These are phyloP conservation scores for Calonectria multiphialidica DNA, from an alignment of 2,329 filamentous ascomycete species.

Conservation along the genomic window DNA sequence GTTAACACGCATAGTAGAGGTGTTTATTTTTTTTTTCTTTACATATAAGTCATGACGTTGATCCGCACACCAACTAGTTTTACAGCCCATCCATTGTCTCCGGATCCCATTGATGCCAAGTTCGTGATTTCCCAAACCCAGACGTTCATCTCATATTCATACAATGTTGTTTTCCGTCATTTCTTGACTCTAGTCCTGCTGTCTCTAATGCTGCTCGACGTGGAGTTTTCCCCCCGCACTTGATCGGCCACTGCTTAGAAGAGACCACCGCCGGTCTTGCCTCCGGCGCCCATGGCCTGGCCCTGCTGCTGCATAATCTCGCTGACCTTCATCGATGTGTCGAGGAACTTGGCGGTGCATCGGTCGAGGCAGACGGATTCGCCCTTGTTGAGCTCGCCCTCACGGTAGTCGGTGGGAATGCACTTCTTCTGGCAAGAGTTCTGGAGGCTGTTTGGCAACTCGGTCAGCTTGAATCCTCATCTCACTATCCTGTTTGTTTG, in stretches of 20 bases:
- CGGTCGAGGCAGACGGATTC: constrained; percentile 98
- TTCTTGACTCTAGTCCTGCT: neutral
- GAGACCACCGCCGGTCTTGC: constrained; percentile 49
- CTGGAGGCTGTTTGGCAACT: constrained; percentile 72
- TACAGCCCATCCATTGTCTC: constrained; percentile 35
- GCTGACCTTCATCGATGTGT: constrained; percentile 97
- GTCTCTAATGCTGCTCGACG: neutral
- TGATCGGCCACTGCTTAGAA: constrained; percentile 38
- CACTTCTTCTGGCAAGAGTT: constrained; percentile 95
- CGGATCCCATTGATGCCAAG: constrained; percentile 32
- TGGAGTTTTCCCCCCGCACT: neutral
- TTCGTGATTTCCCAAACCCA: constrained; percentile 32
- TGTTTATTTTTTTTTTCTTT: constrained; percentile 18
- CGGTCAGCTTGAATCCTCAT: neutral
- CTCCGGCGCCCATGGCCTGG: constrained; percentile 68
- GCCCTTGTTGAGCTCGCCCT: constrained; percentile 98
- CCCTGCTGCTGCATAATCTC: constrained; percentile 96
- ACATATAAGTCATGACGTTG: constrained; percentile 31
- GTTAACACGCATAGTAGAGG: constrained; percentile 25
- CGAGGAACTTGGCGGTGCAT: constrained; percentile 98
- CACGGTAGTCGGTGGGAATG: constrained; percentile 91
- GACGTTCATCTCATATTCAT: constrained; percentile 37
- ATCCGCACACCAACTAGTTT: constrained; percentile 42
- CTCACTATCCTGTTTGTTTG: no score
- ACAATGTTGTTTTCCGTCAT: constrained; percentile 26